phyloP scores from a whole-genome alignment of 495 filamentous ascomycete species.

The Letharia columbiana region DNA sequence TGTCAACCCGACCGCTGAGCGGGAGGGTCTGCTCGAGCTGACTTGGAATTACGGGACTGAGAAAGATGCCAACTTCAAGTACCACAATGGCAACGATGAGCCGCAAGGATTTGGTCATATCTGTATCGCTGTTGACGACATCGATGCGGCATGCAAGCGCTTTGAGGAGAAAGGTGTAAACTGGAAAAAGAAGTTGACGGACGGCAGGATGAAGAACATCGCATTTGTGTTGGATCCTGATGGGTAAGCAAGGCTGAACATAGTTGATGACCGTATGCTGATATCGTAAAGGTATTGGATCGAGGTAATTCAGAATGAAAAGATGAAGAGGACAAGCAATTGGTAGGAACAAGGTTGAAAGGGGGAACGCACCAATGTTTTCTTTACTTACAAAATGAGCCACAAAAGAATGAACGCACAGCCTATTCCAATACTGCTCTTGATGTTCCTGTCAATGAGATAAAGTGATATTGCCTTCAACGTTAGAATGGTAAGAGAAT shows the following conservation, averaged over 20 bases:
- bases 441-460: too few species aligned
- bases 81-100: conserved; percentile 85
- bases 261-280: conserved; percentile 27
- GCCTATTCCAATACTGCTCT: too few species aligned
- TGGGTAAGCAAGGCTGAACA: conserved; percentile 43
- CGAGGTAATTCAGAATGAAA: conserved; percentile 54
- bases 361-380: too few species aligned
- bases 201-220: conserved; percentile 90
- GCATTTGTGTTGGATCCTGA: conserved; percentile 92
- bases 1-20: conserved; percentile 51
- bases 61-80: conserved; percentile 71
- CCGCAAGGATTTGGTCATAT: conserved; percentile 94
- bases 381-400: too few species aligned
- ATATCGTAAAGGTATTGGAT: conserved; percentile 72
- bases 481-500: too few species aligned
- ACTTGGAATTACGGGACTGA: conserved; percentile 98
- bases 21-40: conserved; percentile 80
- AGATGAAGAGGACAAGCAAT: conserved; percentile 41
- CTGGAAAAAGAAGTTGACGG: conserved; percentile 92
- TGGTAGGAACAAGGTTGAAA: conserved; percentile 27
- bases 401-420: too few species aligned
- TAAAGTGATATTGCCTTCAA: too few species aligned
- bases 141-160: conserved; percentile 74
- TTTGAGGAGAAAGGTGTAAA: conserved; percentile 73
- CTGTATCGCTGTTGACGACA: conserved; percentile 83